Percentiles rank a stretch among this genome's conserved stretches.
Conservation (phyloP, 352 stramenopile genomes). For the Blastocystis sp. region DNA sequence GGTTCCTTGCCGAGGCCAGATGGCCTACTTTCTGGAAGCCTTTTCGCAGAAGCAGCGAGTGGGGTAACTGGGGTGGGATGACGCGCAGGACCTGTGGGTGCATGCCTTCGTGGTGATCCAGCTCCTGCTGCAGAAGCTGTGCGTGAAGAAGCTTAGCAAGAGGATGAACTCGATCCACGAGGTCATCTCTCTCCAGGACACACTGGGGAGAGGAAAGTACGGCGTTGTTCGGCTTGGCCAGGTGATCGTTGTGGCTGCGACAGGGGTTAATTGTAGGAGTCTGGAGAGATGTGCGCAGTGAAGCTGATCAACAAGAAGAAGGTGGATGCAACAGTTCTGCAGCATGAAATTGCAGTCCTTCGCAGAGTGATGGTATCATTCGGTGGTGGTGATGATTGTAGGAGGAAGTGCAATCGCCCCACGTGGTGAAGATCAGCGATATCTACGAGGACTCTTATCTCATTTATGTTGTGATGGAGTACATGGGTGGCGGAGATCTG, state of each 20-base stretch:
- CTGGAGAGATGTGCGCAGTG: not conserved
- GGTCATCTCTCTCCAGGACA: not conserved
- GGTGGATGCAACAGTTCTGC: not conserved
- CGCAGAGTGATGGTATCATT: not conserved
- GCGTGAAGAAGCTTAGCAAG: not conserved
- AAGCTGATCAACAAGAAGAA: conserved; percentile 14
- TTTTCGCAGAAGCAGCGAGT: conserved; percentile 3
- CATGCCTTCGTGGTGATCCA: not conserved
- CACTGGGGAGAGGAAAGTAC: not conserved
- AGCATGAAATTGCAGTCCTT: not conserved
- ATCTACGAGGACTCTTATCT: conserved; percentile 1
- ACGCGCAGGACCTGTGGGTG: conserved; percentile 17
- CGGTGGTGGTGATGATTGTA: not conserved
- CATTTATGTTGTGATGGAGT: conserved; percentile 39
- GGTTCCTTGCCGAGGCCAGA: not conserved
- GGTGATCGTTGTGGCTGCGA: not conserved
- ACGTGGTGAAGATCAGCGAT: not conserved
- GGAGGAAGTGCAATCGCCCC: not conserved
- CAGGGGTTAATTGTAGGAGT: not conserved
- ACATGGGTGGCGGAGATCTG: not conserved
- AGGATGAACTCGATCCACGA: not conserved
- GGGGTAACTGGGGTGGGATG: not conserved
- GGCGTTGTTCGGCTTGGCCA: not conserved
- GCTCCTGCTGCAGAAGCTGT: not conserved
- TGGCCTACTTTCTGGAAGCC: not conserved